Evolutionary conservation across 2,329 filamentous ascomycete species (phyloP).

Genomic region (Plenodomus tracheiphilus): DNA sequence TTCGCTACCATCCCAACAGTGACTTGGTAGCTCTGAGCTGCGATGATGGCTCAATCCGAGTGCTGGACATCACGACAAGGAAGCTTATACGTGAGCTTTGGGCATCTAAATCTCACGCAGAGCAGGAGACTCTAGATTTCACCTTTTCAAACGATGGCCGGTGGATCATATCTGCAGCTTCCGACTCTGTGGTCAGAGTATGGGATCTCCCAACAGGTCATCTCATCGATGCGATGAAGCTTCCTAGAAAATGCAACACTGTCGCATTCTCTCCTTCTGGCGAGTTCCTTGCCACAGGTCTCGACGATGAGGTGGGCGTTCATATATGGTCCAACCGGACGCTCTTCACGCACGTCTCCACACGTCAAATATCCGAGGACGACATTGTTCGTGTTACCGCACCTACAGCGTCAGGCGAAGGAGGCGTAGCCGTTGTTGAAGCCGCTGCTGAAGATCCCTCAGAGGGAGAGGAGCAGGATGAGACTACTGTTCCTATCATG

Average conservation of each 20-base stretch:
- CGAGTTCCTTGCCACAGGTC: conserved; percentile 90
- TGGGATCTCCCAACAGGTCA: conserved; percentile 97
- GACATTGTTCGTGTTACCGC: conserved; percentile 67
- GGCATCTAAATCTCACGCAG: conserved; percentile 57
- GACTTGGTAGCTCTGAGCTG: conserved; percentile 88
- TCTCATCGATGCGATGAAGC: conserved; percentile 86
- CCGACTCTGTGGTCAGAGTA: conserved; percentile 77
- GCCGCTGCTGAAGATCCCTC: conserved; percentile 67
- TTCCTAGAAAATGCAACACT: conserved; percentile 77
- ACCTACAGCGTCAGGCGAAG: conserved; percentile 82
- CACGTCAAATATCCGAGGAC: conserved; percentile 78
- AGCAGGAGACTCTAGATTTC: conserved; percentile 45
- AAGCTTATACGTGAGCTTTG: conserved; percentile 92
- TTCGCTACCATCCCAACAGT: conserved; percentile 79
- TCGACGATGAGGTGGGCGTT: conserved; percentile 82
- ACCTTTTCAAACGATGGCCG: conserved; percentile 87
- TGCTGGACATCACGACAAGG: conserved; percentile 88
- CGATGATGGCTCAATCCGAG: conserved; percentile 82
- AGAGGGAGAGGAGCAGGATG: conserved; percentile 48
- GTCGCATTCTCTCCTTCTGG: conserved; percentile 87
- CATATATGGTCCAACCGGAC: conserved; percentile 94
- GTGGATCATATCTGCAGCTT: conserved; percentile 88
- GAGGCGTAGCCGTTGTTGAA: conserved; percentile 73
- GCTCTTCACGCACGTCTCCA: conserved; percentile 86
- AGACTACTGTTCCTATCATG: conserved; percentile 53